phyloP scores from a whole-genome alignment of 257 asterid genomes.

The Jasminum sambac region DNA sequence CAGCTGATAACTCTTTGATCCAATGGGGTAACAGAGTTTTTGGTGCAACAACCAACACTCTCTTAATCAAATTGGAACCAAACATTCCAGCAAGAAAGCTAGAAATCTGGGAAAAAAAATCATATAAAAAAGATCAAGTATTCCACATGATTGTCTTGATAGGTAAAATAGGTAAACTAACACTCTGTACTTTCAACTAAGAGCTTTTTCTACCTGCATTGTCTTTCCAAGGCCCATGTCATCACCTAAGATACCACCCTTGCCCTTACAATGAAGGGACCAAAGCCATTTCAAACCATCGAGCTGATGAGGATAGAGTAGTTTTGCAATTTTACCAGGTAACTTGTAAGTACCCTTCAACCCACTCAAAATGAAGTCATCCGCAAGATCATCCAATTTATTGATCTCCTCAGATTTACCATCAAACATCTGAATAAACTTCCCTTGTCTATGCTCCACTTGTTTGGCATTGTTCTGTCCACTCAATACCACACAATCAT shows the following conservation, averaged over 20 bases:
- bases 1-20: conserved; percentile 77
- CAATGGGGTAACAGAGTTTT: conserved; percentile 89
- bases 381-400: conserved; percentile 36
- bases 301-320: conserved; percentile 88
- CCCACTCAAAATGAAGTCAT: conserved; percentile 58
- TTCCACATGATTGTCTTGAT: conserved; percentile 3
- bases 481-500: conserved; percentile 42
- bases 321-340: conserved; percentile 65
- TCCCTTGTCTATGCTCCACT: conserved; percentile 37
- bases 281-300: conserved; percentile 97
- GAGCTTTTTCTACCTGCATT: conserved; percentile 71
- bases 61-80: conserved; percentile 63
- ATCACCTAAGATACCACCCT: conserved; percentile 94
- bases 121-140: conserved; percentile 13
- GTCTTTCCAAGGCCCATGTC: conserved; percentile 99
- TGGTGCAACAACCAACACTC: conserved; percentile 89
- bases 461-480: conserved; percentile 33
- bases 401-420: conserved; percentile 42
- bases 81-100: conserved; percentile 82
- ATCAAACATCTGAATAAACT: conserved; percentile 39
- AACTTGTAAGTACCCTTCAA: conserved; percentile 46
- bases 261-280: conserved; percentile 88
- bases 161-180: conserved; percentile 12
- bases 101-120: conserved; percentile 57
- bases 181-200: neutral